Conservation (phyloP, 2,329 filamentous ascomycete species). For the Emmonsiellopsis sp. region DNA sequence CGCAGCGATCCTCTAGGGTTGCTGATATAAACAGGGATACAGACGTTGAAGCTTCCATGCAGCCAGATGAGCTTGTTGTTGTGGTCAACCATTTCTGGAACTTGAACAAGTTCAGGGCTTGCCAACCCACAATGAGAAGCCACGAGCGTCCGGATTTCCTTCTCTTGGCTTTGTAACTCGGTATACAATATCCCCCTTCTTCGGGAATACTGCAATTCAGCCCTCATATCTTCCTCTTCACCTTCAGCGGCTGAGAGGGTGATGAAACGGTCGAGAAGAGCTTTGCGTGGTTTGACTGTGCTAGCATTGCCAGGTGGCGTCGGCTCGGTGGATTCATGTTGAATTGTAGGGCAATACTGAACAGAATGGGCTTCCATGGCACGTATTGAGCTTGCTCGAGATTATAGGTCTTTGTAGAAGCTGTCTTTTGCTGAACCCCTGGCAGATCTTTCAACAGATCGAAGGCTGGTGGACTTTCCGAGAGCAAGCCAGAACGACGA, state of each 20-base stretch:
- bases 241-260: constrained; percentile 5
- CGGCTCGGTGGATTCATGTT: background rate
- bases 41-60: constrained; percentile 12
- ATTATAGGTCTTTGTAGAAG: background rate
- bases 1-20: background rate
- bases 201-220: constrained; percentile 5
- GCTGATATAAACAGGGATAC: constrained; percentile 7
- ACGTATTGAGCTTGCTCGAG: background rate
- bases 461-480: background rate
- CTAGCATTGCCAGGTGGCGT: background rate
- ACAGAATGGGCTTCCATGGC: background rate
- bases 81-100: background rate
- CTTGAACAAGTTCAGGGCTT: constrained; percentile 3
- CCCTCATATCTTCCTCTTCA: constrained; percentile 9
- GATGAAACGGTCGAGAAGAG: constrained; percentile 1
- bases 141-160: constrained; percentile 5
- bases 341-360: background rate
- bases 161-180: background rate
- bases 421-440: background rate
- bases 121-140: constrained; percentile 9
- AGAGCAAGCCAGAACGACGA: constrained; percentile 3
- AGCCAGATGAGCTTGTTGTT: constrained; percentile 2
- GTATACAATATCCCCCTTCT: constrained; percentile 3
- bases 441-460: background rate
- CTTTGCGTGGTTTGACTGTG: background rate